Base-by-base conservation (phyloP, 116 monocot genomes). In the Cymodocea nodosa region DNA sequence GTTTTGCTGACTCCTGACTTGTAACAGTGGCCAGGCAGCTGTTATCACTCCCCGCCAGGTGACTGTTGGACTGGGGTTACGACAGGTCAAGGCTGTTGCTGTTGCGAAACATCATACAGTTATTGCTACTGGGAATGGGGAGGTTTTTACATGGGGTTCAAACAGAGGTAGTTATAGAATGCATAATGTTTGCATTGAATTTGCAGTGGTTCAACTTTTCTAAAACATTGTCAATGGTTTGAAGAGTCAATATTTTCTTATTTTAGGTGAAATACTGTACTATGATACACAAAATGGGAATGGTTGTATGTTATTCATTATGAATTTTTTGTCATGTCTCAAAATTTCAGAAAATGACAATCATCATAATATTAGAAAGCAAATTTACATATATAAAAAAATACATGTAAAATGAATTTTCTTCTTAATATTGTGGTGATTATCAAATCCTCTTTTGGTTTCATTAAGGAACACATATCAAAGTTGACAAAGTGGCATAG, bases 41-140 rank as follows among this genome's bases (percentile, higher is more conserved):
- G 87, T 89, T 71, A 99, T 92, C 60, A 92, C 99, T 68, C 99
- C 99, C 70, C 84, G 92, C 50, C 75, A 73, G 61, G 92, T 99
- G 68, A 83, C 77, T 34, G 34, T 75, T 34, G 86, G 92, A 11
- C 73, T 89, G 52, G 99, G 89, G 17, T 74, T 85, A 57, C 82
- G 84, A 30, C 78, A 70, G 71, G 99, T 99, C 19, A 81, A 78
- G 65, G 79, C 79, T 66, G 72, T 99, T 72, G 89, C 84, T 40
- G 99, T 86, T 57, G 99, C 99, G 25, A 99, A 99, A 62, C 99
- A 99, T 83, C 99, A 99, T 72, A 99, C 89, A 48, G 73, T 99
- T 52, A 80, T 92, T 78, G 89, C 99, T 72, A 92, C 84, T 23
- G 92, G 92, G 56, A 77, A 71, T 60, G 93, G 99, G 60, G 93